phyloP scores from a whole-genome alignment of 176 grass and related monocot species.

The Secale cereale region DNA sequence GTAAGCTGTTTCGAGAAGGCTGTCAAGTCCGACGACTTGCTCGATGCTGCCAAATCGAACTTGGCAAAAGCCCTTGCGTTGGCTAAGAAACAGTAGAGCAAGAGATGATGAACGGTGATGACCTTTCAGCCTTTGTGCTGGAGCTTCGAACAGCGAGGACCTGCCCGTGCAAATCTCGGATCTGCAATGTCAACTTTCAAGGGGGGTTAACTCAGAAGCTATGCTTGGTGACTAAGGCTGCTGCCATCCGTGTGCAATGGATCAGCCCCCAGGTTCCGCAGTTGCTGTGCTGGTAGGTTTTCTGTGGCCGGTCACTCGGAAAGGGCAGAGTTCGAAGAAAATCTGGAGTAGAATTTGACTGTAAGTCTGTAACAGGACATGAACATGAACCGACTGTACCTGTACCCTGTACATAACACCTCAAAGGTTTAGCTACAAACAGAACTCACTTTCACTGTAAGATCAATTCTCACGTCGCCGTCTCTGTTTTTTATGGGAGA shows the following conservation, averaged over 20 bases:
- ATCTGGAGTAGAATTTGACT: slow-evolving; percentile 4
- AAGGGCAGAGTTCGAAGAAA: neutral
- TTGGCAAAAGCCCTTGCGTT: slow-evolving; percentile 45
- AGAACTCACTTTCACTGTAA: neutral
- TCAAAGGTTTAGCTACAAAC: neutral
- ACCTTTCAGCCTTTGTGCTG: neutral
- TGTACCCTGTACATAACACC: slow-evolving; percentile 6
- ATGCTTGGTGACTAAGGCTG: neutral
- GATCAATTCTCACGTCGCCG: neutral
- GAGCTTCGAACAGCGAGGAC: neutral
- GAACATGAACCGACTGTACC: neutral
- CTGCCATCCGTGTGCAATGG: neutral
- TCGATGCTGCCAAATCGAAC: slow-evolving; percentile 91
- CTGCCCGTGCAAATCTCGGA: neutral
- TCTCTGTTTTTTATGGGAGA: too few relatives aligned
- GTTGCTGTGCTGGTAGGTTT: neutral
- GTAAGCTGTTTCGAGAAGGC: slow-evolving; percentile 78
- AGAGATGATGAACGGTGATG: slow-evolving; percentile 10
- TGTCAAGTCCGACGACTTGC: slow-evolving; percentile 68
- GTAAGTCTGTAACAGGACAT: neutral
- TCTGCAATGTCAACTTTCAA: neutral
- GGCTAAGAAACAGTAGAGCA: slow-evolving; percentile 47
- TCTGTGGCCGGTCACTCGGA: neutral
- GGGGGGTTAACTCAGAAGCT: neutral
- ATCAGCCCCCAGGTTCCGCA: neutral